Evolutionary conservation across 2,329 filamentous ascomycete species (phyloP), one percentile per base, ranked within the genome.

Genomic region (Verticillium dahliae): DNA sequence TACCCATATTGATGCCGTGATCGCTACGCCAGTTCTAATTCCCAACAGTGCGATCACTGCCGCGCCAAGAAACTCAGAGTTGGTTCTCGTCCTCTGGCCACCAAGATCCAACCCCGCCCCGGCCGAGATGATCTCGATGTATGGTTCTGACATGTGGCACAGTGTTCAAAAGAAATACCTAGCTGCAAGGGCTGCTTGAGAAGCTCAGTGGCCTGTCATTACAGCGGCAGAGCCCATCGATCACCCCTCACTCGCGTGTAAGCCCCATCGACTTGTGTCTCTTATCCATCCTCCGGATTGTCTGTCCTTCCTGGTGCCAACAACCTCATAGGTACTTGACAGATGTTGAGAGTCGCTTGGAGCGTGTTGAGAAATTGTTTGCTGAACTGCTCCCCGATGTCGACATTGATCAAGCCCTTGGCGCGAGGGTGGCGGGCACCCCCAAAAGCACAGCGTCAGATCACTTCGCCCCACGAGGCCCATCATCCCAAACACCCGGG

Each of bases 191-290:
- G 65, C 15, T 71, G 69, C 37, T 37, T 65, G 6, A 66, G 69
- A 56, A 67, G 68, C 57, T 59, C 61, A 41, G 60, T 64, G 38
- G 15, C 61, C 33, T 71, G 69, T 57, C 67, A 70, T 45, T 70
- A 71, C 56, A 70, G 69, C 56, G 67, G 69, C 27, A 65, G 65
- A 13, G 64, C 67, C 35, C 62, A 60, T 34, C 64, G 69, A 15
- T 68, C 68, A 11, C 69, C 69, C 22, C 65, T 71, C 35, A 71
- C 69, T 11, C 65, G 69, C 52, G 68, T 64, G 69, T 69, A 57
- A 61, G 65, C 55, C 38, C 58, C 52, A 54, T 10, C 37, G 13
- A 6, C 31, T 55, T n/a, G 34, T 52, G 14, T n/a, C 6, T 22
- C 7, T 2, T 41, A 33, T 50, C 27, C n/a, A n/a, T 37, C 15